Evolutionary conservation across 805 yeast species (phyloP).

Genomic region (Sungouiozyma ichnusensis): DNA sequence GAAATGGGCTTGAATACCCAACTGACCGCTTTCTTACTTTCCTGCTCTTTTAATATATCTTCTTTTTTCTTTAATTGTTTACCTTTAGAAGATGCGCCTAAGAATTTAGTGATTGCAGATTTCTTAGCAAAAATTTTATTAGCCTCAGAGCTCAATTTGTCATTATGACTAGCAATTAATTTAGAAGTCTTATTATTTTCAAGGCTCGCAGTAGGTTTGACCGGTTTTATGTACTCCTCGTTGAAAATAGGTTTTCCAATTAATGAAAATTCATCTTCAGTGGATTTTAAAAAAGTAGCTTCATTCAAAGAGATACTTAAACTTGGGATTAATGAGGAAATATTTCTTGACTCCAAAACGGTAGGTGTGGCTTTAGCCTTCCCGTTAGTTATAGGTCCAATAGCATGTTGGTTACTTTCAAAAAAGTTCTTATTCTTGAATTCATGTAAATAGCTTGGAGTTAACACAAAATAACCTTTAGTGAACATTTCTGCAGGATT

Average conservation of each 20-base stretch:
- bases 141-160: not conserved
- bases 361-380: conserved; percentile 6
- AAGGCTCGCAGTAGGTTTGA: not conserved
- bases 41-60: conserved; percentile 3
- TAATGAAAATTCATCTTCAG: conserved; percentile 32
- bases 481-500: conserved; percentile 54
- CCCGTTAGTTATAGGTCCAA: conserved; percentile 2
- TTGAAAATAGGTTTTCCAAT: conserved; percentile 26
- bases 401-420: conserved; percentile 6
- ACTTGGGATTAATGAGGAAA: conserved; percentile 30
- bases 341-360: not conserved
- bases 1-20: conserved; percentile 22
- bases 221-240: conserved; percentile 5
- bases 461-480: conserved; percentile 55
- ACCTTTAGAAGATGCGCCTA: conserved; percentile 4
- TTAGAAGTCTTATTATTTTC: not conserved
- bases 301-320: conserved; percentile 33
- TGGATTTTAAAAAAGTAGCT: conserved; percentile 24
- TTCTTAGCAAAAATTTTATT: conserved; percentile 1
- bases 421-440: conserved; percentile 37
- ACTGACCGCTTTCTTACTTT: conserved; percentile 8
- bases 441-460: conserved; percentile 59
- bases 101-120: conserved; percentile 7
- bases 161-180: not conserved
- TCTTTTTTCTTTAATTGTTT: conserved; percentile 5